Evolutionary conservation across 805 yeast genomes (phyloP), one percentile per base, ranked within the genome.

Genomic region (Zygosaccharomyces gambellarensis): DNA sequence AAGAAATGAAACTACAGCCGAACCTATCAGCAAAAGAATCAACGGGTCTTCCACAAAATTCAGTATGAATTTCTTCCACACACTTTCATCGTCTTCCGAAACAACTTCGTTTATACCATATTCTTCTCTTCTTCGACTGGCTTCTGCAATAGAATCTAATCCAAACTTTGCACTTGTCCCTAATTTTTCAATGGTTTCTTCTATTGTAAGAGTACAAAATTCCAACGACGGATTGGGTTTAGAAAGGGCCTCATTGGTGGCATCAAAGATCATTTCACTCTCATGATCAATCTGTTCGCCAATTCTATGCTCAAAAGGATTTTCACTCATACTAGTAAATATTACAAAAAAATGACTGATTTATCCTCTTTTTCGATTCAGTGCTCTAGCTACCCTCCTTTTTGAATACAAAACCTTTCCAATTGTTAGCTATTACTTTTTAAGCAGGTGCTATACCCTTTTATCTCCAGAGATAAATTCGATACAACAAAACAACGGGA

Each of bases 31-130:
- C 50, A 94, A 72, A 57, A 94, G 72, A 56, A 94, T 92, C 70
- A 94, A 75, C 22, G 97, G 97, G 69, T 94, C 96, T 58, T 87
- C 90, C 60, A 87, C 83, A 62, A 94, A 94, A 48, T 84, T 88
- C 51, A 83, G 74, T 8, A 89, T 45, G 60, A 94, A 94, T 66
- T 87, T 86, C 70, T 77, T 67, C n/a, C 80, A 51, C 39, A 92
- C 62, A 38, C 75, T 70, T 57, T 90, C 97, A 21, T 84, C 87
- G 46, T 88, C 96, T 17, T 88, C 95, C 3, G 74, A 72, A 6
- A 73, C 71, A 43, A 95, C 75, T 60, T 88, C 97, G 67, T 94
- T 94, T 34, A 77, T 56, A 1, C 99, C 99, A 63, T 88, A 85
- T 14, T 82, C 71, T 21, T 81, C 74, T 58, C 92, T 78, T 58